Base-by-base conservation (phyloP, 345 rosid species). In the Aethionema arabicum region DNA sequence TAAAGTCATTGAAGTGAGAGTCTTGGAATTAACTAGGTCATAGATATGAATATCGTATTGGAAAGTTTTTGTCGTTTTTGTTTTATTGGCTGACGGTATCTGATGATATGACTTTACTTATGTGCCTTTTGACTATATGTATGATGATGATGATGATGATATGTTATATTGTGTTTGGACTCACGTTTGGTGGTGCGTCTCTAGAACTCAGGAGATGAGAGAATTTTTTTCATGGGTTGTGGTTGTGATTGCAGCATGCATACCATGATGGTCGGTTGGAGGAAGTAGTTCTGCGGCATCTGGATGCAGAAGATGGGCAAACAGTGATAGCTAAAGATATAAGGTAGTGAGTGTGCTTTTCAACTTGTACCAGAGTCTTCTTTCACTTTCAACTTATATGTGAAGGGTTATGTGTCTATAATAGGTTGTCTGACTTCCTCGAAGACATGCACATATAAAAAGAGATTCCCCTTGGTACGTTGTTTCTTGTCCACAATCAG, bases 401-500 rank as follows among this genome's bases (percentile, higher is more conserved):
- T 64, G 44, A 49, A 6, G 58, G 45, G 53, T 68, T 15, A 47
- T 62, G 69, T 53, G 72, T 66, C 14, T 68, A 39, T 71, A 21
- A 56, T 81, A 88, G 93, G 90, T 69, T 86, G 65, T 77, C 93
- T 7, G 96, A 84, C 66, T 86, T 86, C 65, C 82, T 88, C 29
- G 74, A 77, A 47, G 66, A 66, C 50, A 45, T 88, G 77, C 81
- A 63, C 56, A 62, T 83, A 48, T 69, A 52, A 69, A 55, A 32
- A 45, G n/a, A 37, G 65, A 30, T 66, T 30, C 66, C 52, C 45
- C 46, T 31, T 42, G 57, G 27, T 21, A 21, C 27, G 27, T 21
- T 21, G 27, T 21, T 21, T 21, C 27, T 21, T 21, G 27, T 21
- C 27, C 50, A 45, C 56, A 61, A 37, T 14, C 52, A 68, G 30